Percentiles rank a stretch among this genome's conserved stretches.
phyloP scores from a whole-genome alignment of 495 filamentous ascomycete species.

The Jackrogersella multiformis region DNA sequence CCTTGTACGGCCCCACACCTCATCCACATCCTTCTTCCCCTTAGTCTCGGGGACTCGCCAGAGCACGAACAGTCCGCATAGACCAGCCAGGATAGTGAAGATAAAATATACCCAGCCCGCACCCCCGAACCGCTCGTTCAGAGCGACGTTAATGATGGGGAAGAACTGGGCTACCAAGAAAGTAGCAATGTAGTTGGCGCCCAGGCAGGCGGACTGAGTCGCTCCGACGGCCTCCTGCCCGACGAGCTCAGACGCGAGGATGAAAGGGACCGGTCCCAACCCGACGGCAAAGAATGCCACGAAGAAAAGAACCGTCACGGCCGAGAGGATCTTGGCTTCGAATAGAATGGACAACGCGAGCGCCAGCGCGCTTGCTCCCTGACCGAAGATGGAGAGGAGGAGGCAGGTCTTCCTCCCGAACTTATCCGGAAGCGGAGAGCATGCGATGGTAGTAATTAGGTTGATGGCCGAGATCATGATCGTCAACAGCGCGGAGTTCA shows the following conservation, averaged over 20 bases:
- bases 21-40: conserved; percentile 80
- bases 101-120: conserved; percentile 87
- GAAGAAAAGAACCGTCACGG: conserved; percentile 81
- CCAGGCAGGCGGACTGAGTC: conserved; percentile 83
- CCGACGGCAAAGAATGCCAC: conserved; percentile 91
- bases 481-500: conserved; percentile 79
- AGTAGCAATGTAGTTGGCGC: conserved; percentile 89
- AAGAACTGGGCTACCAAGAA: conserved; percentile 95
- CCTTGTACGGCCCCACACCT: conserved; percentile 82
- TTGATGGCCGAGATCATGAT: conserved; percentile 88
- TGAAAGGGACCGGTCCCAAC: conserved; percentile 92
- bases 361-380: conserved; percentile 77
- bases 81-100: conserved; percentile 75
- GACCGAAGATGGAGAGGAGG: conserved; percentile 79
- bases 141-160: conserved; percentile 77
- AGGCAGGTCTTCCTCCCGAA: conserved; percentile 87
- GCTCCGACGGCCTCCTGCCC: conserved; percentile 88
- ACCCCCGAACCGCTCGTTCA: conserved; percentile 67
- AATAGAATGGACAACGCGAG: conserved; percentile 80
- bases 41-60: conserved; percentile 83
- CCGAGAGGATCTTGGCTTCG: conserved; percentile 74
- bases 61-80: conserved; percentile 72
- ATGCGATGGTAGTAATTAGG: conserved; percentile 78
- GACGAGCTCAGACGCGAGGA: conserved; percentile 88
- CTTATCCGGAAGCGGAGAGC: conserved; percentile 84